Conservation (phyloP, 768 basidiomycete species). For the Boletales sp. region DNA sequence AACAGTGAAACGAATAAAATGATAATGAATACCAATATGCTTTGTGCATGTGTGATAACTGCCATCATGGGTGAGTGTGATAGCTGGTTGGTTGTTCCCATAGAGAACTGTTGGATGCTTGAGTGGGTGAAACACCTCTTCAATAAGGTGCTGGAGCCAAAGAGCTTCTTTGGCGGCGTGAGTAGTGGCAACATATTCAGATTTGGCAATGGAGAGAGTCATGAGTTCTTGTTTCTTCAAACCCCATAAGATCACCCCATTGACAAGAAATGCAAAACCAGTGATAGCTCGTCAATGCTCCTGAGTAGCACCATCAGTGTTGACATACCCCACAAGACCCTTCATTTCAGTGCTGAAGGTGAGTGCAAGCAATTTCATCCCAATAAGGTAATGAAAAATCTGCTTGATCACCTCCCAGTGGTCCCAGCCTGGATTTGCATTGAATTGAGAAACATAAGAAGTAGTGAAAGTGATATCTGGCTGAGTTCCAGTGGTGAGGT, state of each 20-base stretch:
- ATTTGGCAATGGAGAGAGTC: background rate
- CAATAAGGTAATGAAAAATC: slow-evolving; percentile 13
- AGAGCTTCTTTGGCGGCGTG: no score
- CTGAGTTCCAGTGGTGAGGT: background rate
- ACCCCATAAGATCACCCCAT: slow-evolving; percentile 1
- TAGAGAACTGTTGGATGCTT: no score
- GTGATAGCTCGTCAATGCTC: slow-evolving; percentile 1
- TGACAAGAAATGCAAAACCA: background rate
- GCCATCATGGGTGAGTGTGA: no score
- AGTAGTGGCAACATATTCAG: no score
- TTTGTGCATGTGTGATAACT: no score
- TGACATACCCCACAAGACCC: background rate
- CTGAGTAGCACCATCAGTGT: slow-evolving; percentile 3
- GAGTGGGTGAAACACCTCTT: no score
- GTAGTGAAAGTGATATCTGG: background rate
- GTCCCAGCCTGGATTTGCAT: background rate
- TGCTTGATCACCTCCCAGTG: background rate
- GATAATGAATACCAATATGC: no score
- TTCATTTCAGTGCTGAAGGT: background rate
- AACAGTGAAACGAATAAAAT: no score
- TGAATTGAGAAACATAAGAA: background rate
- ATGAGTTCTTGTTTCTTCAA: slow-evolving; percentile 3
- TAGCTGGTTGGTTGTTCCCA: no score
- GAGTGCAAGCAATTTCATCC: background rate
- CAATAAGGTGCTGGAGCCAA: no score